Conservation (phyloP, 1,284 basidiomycete genomes). For the Schizophyllum commune region DNA sequence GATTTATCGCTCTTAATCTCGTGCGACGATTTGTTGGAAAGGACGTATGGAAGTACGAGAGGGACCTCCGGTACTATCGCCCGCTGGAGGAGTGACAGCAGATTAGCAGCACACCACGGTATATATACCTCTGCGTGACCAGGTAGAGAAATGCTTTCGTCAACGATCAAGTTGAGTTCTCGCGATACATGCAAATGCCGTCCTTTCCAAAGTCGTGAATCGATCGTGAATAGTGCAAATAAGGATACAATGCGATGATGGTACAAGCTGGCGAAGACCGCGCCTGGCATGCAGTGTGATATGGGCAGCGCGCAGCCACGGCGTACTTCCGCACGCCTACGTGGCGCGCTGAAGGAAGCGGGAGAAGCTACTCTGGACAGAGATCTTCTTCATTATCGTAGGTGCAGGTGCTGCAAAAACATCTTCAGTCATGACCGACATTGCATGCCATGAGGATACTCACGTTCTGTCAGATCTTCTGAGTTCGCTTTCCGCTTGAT, state of each 20-base stretch:
- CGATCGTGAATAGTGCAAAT: not conserved
- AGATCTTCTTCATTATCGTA: slow-evolving; percentile 82
- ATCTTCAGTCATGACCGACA: slow-evolving; percentile 5
- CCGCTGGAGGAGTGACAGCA: too few species aligned
- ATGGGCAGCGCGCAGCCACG: not conserved
- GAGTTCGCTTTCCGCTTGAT: slow-evolving; percentile 90
- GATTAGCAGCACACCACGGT: too few species aligned
- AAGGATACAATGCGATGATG: not conserved
- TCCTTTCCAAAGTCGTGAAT: not conserved
- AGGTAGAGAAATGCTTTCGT: too few species aligned
- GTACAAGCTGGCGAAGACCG: not conserved
- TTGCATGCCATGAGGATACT: slow-evolving; percentile 26
- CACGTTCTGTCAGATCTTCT: slow-evolving; percentile 77
- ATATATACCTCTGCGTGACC: too few species aligned
- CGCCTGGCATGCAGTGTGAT: not conserved
- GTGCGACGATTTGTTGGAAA: too few species aligned
- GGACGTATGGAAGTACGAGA: too few species aligned
- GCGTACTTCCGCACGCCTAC: slow-evolving; percentile 9
- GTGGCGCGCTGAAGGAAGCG: slow-evolving; percentile 38
- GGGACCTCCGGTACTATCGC: too few species aligned
- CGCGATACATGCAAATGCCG: too few species aligned
- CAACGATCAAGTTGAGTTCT: too few species aligned
- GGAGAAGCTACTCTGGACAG: slow-evolving; percentile 67
- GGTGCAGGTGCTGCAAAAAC: slow-evolving; percentile 54
- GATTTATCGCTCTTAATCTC: too few species aligned